Conservation (phyloP, 768 basidiomycete genomes). For the Boletus reticuloceps region DNA sequence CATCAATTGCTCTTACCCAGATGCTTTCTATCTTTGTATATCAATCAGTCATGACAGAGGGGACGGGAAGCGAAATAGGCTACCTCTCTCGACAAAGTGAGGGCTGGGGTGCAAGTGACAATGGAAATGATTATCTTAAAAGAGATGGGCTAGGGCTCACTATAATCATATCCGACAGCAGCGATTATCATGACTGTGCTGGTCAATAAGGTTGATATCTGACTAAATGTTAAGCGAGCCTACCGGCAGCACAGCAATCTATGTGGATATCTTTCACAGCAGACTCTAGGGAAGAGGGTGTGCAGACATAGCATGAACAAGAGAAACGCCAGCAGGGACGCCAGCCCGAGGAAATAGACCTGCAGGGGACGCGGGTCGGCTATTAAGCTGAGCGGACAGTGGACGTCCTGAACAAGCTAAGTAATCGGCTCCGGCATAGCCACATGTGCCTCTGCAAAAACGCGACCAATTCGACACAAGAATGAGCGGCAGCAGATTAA, state of each 20-base stretch:
- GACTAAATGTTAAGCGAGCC: not conserved
- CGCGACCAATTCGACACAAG: not conserved
- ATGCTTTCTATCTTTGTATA: constrained; percentile 7
- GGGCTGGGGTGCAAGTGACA: constrained; percentile 1
- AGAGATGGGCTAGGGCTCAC: not conserved
- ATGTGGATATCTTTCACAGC: not conserved
- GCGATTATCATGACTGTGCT: constrained; percentile 3
- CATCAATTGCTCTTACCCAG: constrained; percentile 1
- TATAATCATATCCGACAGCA: constrained; percentile 15
- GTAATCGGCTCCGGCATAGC: too few relatives aligned
- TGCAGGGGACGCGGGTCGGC: not conserved
- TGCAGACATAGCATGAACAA: not conserved
- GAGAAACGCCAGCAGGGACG: not conserved
- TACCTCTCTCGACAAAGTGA: constrained; percentile 16
- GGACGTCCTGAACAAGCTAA: too few relatives aligned
- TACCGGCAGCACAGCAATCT: not conserved
- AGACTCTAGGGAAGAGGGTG: not conserved
- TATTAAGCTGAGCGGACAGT: too few relatives aligned
- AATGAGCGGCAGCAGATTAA: constrained; percentile 11
- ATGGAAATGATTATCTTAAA: not conserved
- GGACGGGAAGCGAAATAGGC: too few relatives aligned
- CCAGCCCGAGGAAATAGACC: not conserved
- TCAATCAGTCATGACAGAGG: not conserved
- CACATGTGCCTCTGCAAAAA: too few relatives aligned
- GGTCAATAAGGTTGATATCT: not conserved